These are phyloP conservation scores for Claviceps pazoutovae DNA, from an alignment of 2,329 filamentous ascomycete genomes.

Conservation along the genomic window DNA sequence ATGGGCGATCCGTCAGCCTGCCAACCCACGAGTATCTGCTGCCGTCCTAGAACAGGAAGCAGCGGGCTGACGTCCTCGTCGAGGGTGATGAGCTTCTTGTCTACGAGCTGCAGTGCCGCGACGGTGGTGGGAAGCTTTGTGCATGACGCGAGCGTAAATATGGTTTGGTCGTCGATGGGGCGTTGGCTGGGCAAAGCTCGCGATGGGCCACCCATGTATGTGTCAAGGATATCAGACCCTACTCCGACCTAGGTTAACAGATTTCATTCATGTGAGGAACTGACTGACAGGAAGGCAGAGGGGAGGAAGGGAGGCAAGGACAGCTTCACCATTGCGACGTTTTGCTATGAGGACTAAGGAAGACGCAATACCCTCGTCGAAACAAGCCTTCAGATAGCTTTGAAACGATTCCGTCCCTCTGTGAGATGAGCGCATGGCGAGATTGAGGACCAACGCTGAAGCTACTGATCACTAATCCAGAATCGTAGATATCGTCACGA, in stretches of 20 bases:
- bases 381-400: background rate
- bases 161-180: background rate
- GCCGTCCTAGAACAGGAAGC: conserved; percentile 29
- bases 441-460: too few species aligned
- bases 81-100: conserved; percentile 17
- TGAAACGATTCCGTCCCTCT: background rate
- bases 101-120: conserved; percentile 39
- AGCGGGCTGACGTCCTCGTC: conserved; percentile 8
- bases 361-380: background rate
- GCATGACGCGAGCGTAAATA: conserved; percentile 18
- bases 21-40: conserved; percentile 35
- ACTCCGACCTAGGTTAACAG: background rate
- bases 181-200: background rate
- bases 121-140: conserved; percentile 36
- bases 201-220: background rate
- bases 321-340: background rate
- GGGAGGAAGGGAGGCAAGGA: background rate
- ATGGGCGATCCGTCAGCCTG: conserved; percentile 22
- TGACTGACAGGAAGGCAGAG: background rate
- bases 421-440: too few species aligned
- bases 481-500: too few species aligned
- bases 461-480: too few species aligned
- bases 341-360: background rate
- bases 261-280: background rate
- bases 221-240: background rate